phyloP scores from a whole-genome alignment of 441 rosid genomes.

The Geranium incanum region DNA sequence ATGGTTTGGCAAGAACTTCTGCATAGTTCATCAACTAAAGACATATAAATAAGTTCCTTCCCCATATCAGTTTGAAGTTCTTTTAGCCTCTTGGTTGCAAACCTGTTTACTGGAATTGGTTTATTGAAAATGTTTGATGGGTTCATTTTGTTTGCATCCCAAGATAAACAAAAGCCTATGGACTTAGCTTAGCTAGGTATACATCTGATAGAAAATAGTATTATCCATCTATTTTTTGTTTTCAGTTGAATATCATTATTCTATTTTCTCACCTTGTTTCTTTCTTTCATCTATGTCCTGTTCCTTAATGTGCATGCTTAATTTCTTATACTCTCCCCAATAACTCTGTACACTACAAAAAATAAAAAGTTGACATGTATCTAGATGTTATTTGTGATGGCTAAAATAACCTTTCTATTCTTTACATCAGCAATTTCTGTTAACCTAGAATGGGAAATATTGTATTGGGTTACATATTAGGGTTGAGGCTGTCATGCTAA shows the following conservation, averaged over 20 bases:
- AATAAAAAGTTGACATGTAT: not conserved
- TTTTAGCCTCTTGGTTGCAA: not conserved
- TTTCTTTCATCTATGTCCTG: not conserved
- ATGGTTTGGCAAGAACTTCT: slow-evolving; percentile 8
- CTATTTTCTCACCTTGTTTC: not conserved
- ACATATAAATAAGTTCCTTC: not conserved
- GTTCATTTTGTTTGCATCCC: slow-evolving; percentile 4
- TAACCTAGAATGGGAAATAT: not conserved
- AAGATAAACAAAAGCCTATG: not conserved
- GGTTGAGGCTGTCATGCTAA: not conserved
- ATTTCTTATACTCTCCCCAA: not conserved
- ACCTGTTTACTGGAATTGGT: not conserved
- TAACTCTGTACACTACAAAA: not conserved
- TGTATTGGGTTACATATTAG: not conserved
- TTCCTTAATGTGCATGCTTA: not conserved
- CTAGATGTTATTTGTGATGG: not conserved
- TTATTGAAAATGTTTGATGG: not conserved
- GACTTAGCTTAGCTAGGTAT: not conserved
- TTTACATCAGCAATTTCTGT: not conserved
- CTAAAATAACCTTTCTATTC: not conserved
- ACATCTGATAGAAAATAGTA: not conserved
- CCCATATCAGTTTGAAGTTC: slow-evolving; percentile 5
- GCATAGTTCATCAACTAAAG: not conserved
- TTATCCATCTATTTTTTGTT: not conserved
- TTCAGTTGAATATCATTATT: not conserved